A percentile compares a stretch with the other conserved stretches of the same genome.
phyloP scores from a whole-genome alignment of 345 rosid species.

The Acer negundo region DNA sequence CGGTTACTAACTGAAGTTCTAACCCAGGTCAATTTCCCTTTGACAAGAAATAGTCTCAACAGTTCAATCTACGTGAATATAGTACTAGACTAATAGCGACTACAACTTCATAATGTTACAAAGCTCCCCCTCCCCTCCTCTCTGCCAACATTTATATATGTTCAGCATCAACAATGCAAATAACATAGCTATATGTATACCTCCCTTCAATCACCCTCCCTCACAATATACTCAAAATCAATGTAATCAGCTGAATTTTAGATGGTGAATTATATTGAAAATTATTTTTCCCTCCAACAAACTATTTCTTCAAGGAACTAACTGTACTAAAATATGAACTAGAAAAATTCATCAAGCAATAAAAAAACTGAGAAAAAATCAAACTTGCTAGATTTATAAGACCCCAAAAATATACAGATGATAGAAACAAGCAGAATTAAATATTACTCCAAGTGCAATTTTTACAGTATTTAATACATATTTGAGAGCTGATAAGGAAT shows the following conservation, averaged over 20 bases:
- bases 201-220: conserved; percentile 3
- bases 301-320: background rate
- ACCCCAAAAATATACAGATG: background rate
- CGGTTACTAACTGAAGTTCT: background rate
- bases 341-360: background rate
- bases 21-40: background rate
- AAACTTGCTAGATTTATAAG: background rate
- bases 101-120: background rate
- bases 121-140: background rate
- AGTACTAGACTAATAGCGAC: no score
- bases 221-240: background rate
- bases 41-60: background rate
- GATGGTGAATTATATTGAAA: background rate
- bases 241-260: background rate
- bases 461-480: background rate
- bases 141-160: conserved; percentile 1
- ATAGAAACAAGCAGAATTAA: background rate
- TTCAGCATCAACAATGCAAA: conserved; percentile 1
- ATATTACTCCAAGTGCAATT: background rate
- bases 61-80: background rate
- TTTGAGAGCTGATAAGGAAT: background rate
- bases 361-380: background rate
- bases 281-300: background rate
- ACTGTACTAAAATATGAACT: background rate
- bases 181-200: background rate